These are phyloP conservation scores for Hapsidospora chrysogenum DNA, from an alignment of 495 filamentous ascomycete species.

Conservation along the genomic window DNA sequence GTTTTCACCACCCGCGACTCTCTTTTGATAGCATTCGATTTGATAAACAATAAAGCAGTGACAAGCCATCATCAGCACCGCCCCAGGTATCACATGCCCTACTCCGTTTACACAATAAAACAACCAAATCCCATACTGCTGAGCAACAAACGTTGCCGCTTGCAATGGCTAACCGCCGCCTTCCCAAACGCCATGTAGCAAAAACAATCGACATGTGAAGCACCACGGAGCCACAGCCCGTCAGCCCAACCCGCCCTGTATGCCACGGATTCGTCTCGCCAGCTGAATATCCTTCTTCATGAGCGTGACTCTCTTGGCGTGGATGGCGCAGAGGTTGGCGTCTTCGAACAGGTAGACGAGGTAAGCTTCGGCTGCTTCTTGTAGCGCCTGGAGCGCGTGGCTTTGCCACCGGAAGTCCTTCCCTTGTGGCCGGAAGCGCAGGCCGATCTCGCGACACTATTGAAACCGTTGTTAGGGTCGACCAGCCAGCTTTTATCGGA, in stretches of 20 bases:
- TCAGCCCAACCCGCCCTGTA: constrained; percentile 34
- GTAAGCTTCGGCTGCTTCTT: constrained; percentile 87
- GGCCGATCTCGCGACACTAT: constrained; percentile 72
- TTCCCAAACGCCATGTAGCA: too few relatives aligned
- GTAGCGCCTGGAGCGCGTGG: constrained; percentile 74
- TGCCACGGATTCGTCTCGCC: constrained; percentile 60
- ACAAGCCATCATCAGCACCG: too few relatives aligned
- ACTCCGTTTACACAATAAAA: too few relatives aligned
- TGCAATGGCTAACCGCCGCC: too few relatives aligned
- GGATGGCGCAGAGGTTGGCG: constrained; percentile 85
- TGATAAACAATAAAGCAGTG: too few relatives aligned
- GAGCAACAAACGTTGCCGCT: too few relatives aligned
- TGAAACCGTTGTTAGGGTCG: constrained; percentile 5
- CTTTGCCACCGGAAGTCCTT: constrained; percentile 76
- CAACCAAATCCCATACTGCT: too few relatives aligned
- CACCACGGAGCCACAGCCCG: too few relatives aligned
- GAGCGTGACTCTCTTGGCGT: constrained; percentile 91
- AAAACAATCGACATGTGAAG: too few relatives aligned
- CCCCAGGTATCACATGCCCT: too few relatives aligned
- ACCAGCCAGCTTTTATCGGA: background rate
- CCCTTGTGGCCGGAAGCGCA: constrained; percentile 30
- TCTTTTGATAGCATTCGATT: too few relatives aligned
- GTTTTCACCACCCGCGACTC: too few relatives aligned
- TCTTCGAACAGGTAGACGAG: constrained; percentile 91
- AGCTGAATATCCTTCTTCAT: constrained; percentile 96